Evolutionary conservation across 352 stramenopile genomes (phyloP).

Genomic region (Phytophthora megakarya): DNA sequence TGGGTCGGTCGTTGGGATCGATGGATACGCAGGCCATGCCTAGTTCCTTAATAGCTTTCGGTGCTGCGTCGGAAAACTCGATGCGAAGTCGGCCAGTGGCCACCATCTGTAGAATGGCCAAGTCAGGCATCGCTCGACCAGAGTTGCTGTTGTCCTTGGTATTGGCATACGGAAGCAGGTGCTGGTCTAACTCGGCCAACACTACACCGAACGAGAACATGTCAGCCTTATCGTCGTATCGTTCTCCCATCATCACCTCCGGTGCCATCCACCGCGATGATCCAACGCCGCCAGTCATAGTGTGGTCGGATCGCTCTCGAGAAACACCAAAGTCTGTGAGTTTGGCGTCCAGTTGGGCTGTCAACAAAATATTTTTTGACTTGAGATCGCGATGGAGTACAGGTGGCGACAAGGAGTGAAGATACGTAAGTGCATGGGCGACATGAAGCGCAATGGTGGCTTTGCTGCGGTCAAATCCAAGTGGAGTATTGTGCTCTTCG

Average conservation of each 20-base stretch:
- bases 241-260: conserved; percentile 50
- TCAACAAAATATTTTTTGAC: conserved; percentile 46
- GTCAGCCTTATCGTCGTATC: conserved; percentile 51
- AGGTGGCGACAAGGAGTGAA: conserved; percentile 42
- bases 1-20: conserved; percentile 41
- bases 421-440: conserved; percentile 41
- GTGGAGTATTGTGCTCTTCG: conserved; percentile 31
- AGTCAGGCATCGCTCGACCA: conserved; percentile 32
- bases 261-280: conserved; percentile 52
- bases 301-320: conserved; percentile 37
- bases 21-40: conserved; percentile 44
- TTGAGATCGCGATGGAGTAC: conserved; percentile 44
- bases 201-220: conserved; percentile 57
- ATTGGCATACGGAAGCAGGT: conserved; percentile 39
- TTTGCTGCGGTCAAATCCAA: conserved; percentile 38
- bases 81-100: conserved; percentile 42
- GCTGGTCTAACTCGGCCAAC: conserved; percentile 43
- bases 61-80: conserved; percentile 38
- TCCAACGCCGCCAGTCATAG: conserved; percentile 45
- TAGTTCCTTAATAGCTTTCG: conserved; percentile 32
- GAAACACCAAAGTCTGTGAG: conserved; percentile 46
- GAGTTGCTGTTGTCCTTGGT: conserved; percentile 32
- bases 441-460: conserved; percentile 38
- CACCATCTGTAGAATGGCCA: conserved; percentile 55
- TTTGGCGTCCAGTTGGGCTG: conserved; percentile 31